Conservation (phyloP, 176 grass and related monocot genomes). For the Aegilops tauschii region DNA sequence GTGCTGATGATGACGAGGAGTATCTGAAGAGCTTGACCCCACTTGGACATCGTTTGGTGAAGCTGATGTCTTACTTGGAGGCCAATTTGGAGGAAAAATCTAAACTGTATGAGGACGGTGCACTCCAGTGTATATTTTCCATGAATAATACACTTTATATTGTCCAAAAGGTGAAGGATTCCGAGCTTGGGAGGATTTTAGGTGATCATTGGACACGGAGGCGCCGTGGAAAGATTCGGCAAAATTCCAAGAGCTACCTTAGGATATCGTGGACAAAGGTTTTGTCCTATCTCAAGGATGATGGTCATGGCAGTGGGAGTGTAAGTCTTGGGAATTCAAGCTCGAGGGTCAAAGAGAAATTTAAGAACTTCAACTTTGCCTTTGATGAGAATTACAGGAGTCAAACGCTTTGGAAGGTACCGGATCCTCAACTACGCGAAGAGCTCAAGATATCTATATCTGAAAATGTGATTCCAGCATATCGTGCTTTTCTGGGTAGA, state of each 20-base stretch:
- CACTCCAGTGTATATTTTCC: slow-evolving; percentile 85
- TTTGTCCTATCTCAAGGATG: slow-evolving; percentile 84
- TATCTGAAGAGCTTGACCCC: slow-evolving; percentile 71
- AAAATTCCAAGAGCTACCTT: slow-evolving; percentile 83
- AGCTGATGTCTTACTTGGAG: slow-evolving; percentile 87
- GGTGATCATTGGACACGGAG: slow-evolving; percentile 81
- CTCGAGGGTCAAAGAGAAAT: slow-evolving; percentile 82
- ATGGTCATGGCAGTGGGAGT: slow-evolving; percentile 48
- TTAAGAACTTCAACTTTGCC: slow-evolving; percentile 87
- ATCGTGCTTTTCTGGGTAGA: slow-evolving; percentile 89
- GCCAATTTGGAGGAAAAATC: slow-evolving; percentile 92
- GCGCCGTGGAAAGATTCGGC: slow-evolving; percentile 72
- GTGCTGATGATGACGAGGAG: slow-evolving; percentile 48
- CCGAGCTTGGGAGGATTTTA: slow-evolving; percentile 82
- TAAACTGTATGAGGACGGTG: slow-evolving; percentile 82
- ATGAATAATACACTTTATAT: slow-evolving; percentile 98
- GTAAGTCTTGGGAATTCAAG: slow-evolving; percentile 64
- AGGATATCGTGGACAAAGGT: slow-evolving; percentile 89
- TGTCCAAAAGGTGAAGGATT: slow-evolving; percentile 82
- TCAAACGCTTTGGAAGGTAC: slow-evolving; percentile 91
- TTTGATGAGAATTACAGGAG: slow-evolving; percentile 91
- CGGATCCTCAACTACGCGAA: slow-evolving; percentile 79
- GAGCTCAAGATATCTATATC: slow-evolving; percentile 97
- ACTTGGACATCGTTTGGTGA: slow-evolving; percentile 51
- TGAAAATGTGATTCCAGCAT: slow-evolving; percentile 92